These are phyloP conservation scores for Crepidotus variabilis DNA, from an alignment of 768 basidiomycete genomes.

Conservation along the genomic window DNA sequence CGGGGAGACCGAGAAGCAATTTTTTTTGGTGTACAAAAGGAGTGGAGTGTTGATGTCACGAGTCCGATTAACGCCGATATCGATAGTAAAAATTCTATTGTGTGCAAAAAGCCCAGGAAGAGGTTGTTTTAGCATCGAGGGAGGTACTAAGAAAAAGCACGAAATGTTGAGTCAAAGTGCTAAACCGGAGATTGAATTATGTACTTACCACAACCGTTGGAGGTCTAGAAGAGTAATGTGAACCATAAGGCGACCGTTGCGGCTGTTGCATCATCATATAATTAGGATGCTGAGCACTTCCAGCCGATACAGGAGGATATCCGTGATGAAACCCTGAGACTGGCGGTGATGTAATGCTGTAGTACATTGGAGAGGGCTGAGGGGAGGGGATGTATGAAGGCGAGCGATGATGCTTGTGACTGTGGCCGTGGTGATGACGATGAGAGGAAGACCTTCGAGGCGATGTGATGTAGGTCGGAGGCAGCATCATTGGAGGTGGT, in stretches of 20 bases:
- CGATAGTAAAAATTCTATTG: background rate
- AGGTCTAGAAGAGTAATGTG: constrained; percentile 4
- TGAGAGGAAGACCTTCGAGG: constrained; percentile 8
- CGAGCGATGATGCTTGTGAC: constrained; percentile 14
- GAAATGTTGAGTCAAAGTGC: constrained; percentile 1
- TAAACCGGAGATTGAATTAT: background rate
- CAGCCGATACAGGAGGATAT: constrained; percentile 12
- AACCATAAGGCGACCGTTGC: constrained; percentile 5
- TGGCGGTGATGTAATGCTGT: constrained; percentile 17
- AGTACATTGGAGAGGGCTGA: constrained; percentile 18
- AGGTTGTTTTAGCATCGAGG: background rate
- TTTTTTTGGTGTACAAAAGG: background rate
- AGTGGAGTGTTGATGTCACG: background rate
- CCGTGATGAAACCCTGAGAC: constrained; percentile 19
- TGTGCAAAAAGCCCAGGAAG: background rate
- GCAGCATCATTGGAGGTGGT: constrained; percentile 17
- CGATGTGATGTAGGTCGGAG: constrained; percentile 12
- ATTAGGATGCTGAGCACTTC: constrained; percentile 13
- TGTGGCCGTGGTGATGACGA: background rate
- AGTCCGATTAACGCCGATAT: background rate
- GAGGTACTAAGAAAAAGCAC: background rate
- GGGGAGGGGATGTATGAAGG: constrained; percentile 10
- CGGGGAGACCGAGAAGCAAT: background rate
- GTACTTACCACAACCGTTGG: constrained; percentile 23
- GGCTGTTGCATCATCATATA: constrained; percentile 21